Evolutionary conservation across 106 monocot species (phyloP), one percentile per base, ranked within the genome.

Genomic region (Ottelia alismoides): DNA sequence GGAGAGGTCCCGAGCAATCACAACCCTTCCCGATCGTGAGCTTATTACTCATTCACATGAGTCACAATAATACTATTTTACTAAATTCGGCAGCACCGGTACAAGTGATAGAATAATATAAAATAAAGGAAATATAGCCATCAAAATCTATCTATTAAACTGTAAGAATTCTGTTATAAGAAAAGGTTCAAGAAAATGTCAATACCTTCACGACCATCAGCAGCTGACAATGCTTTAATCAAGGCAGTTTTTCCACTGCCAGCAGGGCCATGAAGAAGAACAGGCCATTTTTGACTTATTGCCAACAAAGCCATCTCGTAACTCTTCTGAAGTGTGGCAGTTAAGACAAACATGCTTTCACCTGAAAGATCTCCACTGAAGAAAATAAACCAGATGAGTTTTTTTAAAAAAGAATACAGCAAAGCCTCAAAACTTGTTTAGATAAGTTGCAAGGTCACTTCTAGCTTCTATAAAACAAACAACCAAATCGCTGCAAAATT

Each of bases 161-260:
- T n/a, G n/a, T n/a, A n/a, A n/a, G n/a, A n/a, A n/a, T n/a, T n/a
- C n/a, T n/a, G n/a, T n/a, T n/a, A n/a, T n/a, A n/a, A n/a, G n/a
- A n/a, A n/a, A n/a, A n/a, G n/a, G n/a, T n/a, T n/a, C n/a, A n/a
- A n/a, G n/a, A n/a, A n/a, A n/a, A n/a, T n/a, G n/a, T n/a, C n/a
- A n/a, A 26, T 68, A 94, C 94, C 88, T 82, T 69, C 65, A 51
- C 68, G 82, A 62, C 66, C 58, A 70, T 50, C 67, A 12, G 58
- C 55, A 18, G 65, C 51, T 31, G 98, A 76, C 44, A 89, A 70
- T 25, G 65, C 73, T 31, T 80, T 79, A 30, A 98, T 80, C 31
- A 98, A 61, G 61, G 82, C 66, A 20, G 85, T 90, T 72, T 98
- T 98, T 28, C 98, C 98, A 62, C 70, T 55, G 60, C 90, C 85